A percentile compares a stretch with the other conserved stretches of the same genome.
Conservation (phyloP, 345 rosid species). For the Lepidium aucheri region DNA sequence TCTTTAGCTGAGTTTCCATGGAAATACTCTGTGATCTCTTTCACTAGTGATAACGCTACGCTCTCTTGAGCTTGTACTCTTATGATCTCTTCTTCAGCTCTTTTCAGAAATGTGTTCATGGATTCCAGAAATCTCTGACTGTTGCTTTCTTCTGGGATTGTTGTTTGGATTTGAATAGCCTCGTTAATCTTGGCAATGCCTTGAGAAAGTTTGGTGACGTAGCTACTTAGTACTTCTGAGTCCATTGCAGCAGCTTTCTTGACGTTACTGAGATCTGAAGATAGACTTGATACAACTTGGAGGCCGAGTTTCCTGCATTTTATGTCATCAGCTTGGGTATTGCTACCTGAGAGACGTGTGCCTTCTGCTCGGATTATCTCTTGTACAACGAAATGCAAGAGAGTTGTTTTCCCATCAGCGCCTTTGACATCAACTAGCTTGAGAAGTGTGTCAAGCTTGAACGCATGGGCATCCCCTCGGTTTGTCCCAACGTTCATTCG, state of each 20-base stretch:
- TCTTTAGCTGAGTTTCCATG: conserved; percentile 99
- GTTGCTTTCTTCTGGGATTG: conserved; percentile 31
- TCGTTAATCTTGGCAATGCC: conserved; percentile 60
- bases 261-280: conserved; percentile 69
- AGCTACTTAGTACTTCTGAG: conserved; percentile 75
- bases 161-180: conserved; percentile 34
- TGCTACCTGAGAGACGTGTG: conserved; percentile 56
- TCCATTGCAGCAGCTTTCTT: conserved; percentile 99
- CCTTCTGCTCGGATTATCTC: conserved; percentile 95
- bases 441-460: conserved; percentile 95
- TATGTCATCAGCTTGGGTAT: conserved; percentile 52
- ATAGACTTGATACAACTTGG: conserved; percentile 81
- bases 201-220: conserved; percentile 72
- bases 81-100: conserved; percentile 69
- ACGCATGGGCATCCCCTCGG: conserved; percentile 96
- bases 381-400: conserved; percentile 92
- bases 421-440: conserved; percentile 96
- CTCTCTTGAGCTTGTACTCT: conserved; percentile 93
- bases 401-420: conserved; percentile 94
- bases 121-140: conserved; percentile 55
- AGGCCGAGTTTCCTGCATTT: conserved; percentile 85
- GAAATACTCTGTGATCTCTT: conserved; percentile 96
- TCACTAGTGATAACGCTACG: conserved; percentile 72
- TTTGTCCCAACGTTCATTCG: conserved; percentile 98
- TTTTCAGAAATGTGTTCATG: conserved; percentile 56